Evolutionary conservation across 805 yeast genomes (phyloP), one percentile per base, ranked within the genome.

Genomic region (Candida pini): DNA sequence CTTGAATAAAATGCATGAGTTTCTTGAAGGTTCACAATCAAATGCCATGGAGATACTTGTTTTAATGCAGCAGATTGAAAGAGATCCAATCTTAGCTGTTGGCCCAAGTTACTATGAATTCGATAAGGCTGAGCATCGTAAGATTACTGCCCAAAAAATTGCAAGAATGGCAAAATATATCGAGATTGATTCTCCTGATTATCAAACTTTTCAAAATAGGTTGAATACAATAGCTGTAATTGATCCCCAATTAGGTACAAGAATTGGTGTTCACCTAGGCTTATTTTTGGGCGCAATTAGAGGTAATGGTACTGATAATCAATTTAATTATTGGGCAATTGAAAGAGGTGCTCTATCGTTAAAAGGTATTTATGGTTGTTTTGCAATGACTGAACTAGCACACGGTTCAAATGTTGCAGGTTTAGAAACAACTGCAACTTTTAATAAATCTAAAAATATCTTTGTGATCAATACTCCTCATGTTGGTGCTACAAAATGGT

Each of bases 381-480:
- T 87, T 62, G 87, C 82, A 30, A 87, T 87, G 96, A 88, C 96
- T 12, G 96, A 87, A 63, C 58, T 87, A 48, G 95, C 86, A 6
- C 96, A 87, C 56, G 96, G 96, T 18, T 85, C 96, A 9, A 89
- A 89, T 58, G 96, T 89, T 29, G 95, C 96, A 4, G 94, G 85
- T 17, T 68, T 86, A 41, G 95, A 89, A 60, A 89, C 97, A n/a
- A 82, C 88, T 12, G 96, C 97, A 12, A 80, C 82, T 15, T 89
- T 71, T 56, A 80, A 86, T 56, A 63, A 66, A 14, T 63, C 61
- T 13, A 71, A 69, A 19, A 85, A 86, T 49, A 77, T 78, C 43
- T 84, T 89, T 53, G 56, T 72, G 36, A 77, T 89, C 51, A 73
- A 85, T 55, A 89, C 97, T 9, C 97, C 97, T 1, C 84, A 88